phyloP scores from a whole-genome alignment of 2,329 filamentous ascomycete species.

The Cryphonectria radicalis region DNA sequence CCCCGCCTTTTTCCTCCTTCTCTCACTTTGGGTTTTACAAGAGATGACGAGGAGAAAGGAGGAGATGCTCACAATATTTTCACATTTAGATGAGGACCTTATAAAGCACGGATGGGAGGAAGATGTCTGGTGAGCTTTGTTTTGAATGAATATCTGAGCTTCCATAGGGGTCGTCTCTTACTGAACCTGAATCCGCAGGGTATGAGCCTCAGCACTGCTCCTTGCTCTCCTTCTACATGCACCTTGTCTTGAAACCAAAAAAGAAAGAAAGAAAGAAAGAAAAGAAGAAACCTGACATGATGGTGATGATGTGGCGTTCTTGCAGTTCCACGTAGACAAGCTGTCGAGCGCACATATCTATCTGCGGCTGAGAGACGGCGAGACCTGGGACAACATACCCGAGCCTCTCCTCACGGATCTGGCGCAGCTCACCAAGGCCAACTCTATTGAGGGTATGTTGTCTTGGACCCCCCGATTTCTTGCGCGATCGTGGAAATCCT shows the following conservation, averaged over 20 bases:
- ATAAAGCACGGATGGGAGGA: slow-evolving; percentile 94
- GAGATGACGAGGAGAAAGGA: slow-evolving; percentile 22
- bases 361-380: slow-evolving; percentile 77
- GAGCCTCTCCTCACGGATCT: slow-evolving; percentile 78
- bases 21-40: too few relatives aligned
- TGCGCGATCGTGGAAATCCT: not conserved
- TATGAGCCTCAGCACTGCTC: slow-evolving; percentile 33
- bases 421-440: slow-evolving; percentile 97
- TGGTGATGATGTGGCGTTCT: slow-evolving; percentile 1
- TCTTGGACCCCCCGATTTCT: not conserved
- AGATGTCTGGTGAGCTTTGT: slow-evolving; percentile 78
- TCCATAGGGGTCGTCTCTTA: not conserved
- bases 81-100: slow-evolving; percentile 80
- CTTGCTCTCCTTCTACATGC: not conserved
- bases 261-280: not conserved
- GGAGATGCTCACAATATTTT: slow-evolving; percentile 19
- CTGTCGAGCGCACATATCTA: slow-evolving; percentile 97
- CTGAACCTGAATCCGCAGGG: slow-evolving; percentile 35
- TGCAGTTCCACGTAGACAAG: slow-evolving; percentile 94
- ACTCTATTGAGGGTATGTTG: slow-evolving; percentile 88
- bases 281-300: slow-evolving; percentile 10
- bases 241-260: not conserved
- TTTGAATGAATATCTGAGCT: too few relatives aligned
- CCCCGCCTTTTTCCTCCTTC: slow-evolving; percentile 20
- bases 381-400: slow-evolving; percentile 84